Percentiles rank a stretch among this genome's conserved stretches.
Conservation (phyloP, 805 yeast genomes). For the Teunomyces gatunensis region DNA sequence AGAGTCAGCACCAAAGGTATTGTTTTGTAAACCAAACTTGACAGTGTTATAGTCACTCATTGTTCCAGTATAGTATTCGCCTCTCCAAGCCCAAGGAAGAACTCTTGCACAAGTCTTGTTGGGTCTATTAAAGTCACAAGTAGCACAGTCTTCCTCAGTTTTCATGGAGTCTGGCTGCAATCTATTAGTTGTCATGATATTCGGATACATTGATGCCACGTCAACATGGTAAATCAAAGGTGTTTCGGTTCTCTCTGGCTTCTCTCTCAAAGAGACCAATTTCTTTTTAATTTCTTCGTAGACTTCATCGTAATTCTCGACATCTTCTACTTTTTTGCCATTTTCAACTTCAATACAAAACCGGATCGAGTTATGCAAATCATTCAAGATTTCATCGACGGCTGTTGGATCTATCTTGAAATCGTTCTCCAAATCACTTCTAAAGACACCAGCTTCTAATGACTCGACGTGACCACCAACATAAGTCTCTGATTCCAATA, state of each 20-base stretch:
- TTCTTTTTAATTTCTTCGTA: slow-evolving; percentile 52
- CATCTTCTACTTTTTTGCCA: slow-evolving; percentile 67
- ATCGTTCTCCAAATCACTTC: slow-evolving; percentile 77
- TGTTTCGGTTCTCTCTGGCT: slow-evolving; percentile 65
- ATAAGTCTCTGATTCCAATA: slow-evolving; percentile 91
- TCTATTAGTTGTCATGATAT: slow-evolving; percentile 96
- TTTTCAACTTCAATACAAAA: slow-evolving; percentile 86
- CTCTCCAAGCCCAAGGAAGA: slow-evolving; percentile 97
- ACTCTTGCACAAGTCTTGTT: slow-evolving; percentile 91
- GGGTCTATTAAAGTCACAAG: slow-evolving; percentile 95
- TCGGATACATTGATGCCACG: slow-evolving; percentile 99
- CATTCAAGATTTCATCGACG: slow-evolving; percentile 71
- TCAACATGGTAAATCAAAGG: slow-evolving; percentile 97
- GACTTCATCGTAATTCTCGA: slow-evolving; percentile 77
- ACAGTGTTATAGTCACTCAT: slow-evolving; percentile 90
- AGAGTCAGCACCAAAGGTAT: no score
- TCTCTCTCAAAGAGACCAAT: slow-evolving; percentile 56
- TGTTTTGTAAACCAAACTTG: slow-evolving; percentile 69
- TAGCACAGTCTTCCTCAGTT: slow-evolving; percentile 90
- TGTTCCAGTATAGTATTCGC: slow-evolving; percentile 89
- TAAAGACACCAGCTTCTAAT: slow-evolving; percentile 94
- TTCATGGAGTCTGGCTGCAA: slow-evolving; percentile 98
- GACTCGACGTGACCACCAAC: slow-evolving; percentile 99
- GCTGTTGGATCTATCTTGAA: slow-evolving; percentile 81
- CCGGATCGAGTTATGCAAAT: slow-evolving; percentile 71